Base-by-base conservation (phyloP, 306 rosid genomes). In the Sicyos baderoa region DNA sequence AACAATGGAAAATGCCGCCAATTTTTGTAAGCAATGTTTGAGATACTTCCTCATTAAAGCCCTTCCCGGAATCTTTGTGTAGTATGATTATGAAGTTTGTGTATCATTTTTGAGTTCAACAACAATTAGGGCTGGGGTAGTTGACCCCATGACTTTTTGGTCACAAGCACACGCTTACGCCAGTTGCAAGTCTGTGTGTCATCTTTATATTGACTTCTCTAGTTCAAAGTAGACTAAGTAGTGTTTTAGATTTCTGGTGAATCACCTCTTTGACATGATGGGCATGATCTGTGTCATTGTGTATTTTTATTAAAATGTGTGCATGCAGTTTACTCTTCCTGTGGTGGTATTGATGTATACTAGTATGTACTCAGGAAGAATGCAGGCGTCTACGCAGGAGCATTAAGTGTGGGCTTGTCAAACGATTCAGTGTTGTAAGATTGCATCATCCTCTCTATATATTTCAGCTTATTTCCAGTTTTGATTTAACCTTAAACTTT, bases 371-470 rank as follows among this genome's bases (percentile, higher is more conserved):
- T 47, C 85, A 93, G 99, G 96, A 88, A 74, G 99, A 93, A 78
- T 90, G 99, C 79, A 81, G 81, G 79, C 88, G 86, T 8, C 80
- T 93, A 72, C 86, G 84, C 25, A 87, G 82, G 81, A 88, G 96
- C 72, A 85, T 90, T 71, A 82, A 76, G 75, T 85, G 79, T 78
- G 97, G 99, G 69, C 87, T 93, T 61, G 82, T 82, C 77, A 86
- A 85, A 79, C 84, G 81, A 67, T 82, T 86, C 75, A 86, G 88
- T 27, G 90, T 93, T 87, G 99, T 93, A 83, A 82, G 97, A 81
- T 79, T 76, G 56, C 62, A 47, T 23, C 32, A 67, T 67, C 13
- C 12, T 23, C 3, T 7, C 48, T 65, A 5, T 19, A 65, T 45
- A 12, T 65, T 12, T 45, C 71, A 45, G 32, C 54, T 37, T 44